These are phyloP conservation scores for Ophiocordyceps camponoti-floridani DNA, from an alignment of 2,329 filamentous ascomycete species.

Conservation along the genomic window DNA sequence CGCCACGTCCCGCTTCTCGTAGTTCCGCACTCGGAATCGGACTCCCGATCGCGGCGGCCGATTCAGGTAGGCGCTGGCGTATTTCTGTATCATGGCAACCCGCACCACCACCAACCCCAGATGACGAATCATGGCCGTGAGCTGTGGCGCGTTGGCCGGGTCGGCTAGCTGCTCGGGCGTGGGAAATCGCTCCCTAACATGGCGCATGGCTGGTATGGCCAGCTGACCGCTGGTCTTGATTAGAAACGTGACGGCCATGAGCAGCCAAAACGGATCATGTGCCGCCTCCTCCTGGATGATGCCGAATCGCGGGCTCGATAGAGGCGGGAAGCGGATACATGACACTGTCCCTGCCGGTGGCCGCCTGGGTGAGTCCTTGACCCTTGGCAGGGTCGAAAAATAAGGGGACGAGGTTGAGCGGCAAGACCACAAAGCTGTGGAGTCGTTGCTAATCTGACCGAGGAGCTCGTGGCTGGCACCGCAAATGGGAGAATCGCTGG, in stretches of 20 bases:
- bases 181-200: constrained; percentile 50
- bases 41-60: constrained; percentile 40
- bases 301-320: constrained; percentile 47
- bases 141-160: constrained; percentile 26
- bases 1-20: constrained; percentile 19
- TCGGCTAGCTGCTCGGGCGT: constrained; percentile 43
- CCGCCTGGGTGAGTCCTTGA: constrained; percentile 9
- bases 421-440: not conserved
- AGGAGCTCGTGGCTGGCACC: not conserved
- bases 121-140: constrained; percentile 45
- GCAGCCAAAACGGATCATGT: constrained; percentile 57
- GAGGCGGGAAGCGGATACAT: constrained; percentile 47
- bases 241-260: constrained; percentile 70
- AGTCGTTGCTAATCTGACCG: not conserved
- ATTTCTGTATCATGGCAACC: constrained; percentile 46
- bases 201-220: constrained; percentile 60
- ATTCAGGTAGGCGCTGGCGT: constrained; percentile 51
- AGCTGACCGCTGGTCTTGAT: constrained; percentile 60
- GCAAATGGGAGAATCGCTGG: not conserved
- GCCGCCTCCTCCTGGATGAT: constrained; percentile 71
- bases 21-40: constrained; percentile 33
- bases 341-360: constrained; percentile 29
- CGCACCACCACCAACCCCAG: constrained; percentile 56
- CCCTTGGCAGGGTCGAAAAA: constrained; percentile 8
- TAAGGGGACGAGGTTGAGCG: constrained; percentile 12